A percentile compares a stretch with the other conserved stretches of the same genome.
These are phyloP conservation scores for Tubosaeta sp. DNA, from an alignment of 768 basidiomycete genomes.

Conservation along the genomic window DNA sequence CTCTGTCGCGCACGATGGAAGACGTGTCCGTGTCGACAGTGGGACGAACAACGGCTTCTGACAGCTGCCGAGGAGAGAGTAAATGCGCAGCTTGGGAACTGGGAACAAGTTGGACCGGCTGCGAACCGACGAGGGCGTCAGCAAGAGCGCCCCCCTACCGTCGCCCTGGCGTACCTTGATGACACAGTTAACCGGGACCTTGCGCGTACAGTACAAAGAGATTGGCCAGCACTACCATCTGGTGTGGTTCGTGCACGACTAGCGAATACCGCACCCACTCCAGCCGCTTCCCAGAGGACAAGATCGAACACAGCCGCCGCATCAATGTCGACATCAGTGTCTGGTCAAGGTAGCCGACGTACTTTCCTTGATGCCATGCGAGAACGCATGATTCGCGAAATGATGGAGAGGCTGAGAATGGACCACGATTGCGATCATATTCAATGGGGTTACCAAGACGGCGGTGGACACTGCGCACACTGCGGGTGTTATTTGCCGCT, in stretches of 20 bases:
- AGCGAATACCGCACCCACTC: too few relatives aligned
- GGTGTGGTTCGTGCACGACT: too few relatives aligned
- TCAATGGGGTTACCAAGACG: conserved; percentile 41
- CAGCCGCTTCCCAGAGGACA: not conserved
- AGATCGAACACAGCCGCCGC: not conserved
- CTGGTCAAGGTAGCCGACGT: not conserved
- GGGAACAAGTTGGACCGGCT: conserved; percentile 27
- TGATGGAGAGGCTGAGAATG: conserved; percentile 39
- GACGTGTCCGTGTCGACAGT: conserved; percentile 57
- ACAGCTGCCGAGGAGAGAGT: conserved; percentile 38
- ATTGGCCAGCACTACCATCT: not conserved
- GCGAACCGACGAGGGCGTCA: conserved; percentile 13
- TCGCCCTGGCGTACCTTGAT: not conserved
- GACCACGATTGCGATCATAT: conserved; percentile 52
- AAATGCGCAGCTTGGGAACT: conserved; percentile 34
- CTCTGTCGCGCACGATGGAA: conserved; percentile 59
- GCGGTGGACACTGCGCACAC: conserved; percentile 45
- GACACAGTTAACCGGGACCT: not conserved
- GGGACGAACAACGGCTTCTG: conserved; percentile 50
- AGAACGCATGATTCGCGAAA: conserved; percentile 25
- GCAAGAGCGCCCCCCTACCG: not conserved
- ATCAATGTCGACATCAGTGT: not conserved
- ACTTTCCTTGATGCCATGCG: not conserved
- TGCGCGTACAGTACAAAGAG: not conserved
- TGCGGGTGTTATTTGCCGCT: conserved; percentile 31